phyloP scores from a whole-genome alignment of 306 rosid species.

The Morella rubra region DNA sequence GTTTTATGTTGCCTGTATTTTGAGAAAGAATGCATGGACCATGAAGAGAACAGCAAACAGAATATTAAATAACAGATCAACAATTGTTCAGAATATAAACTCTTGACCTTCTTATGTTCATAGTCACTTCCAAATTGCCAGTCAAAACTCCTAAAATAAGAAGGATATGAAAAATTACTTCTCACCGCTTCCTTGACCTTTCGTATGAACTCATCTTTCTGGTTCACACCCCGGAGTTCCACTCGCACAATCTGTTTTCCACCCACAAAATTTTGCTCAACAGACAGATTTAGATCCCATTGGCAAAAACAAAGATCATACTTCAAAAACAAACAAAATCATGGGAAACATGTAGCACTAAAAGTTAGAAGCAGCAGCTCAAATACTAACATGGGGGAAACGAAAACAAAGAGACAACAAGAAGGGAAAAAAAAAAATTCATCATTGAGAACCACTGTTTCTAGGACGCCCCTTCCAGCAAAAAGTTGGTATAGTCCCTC shows the following conservation, averaged over 20 bases:
- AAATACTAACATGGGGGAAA: background rate
- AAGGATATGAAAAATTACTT: conserved; percentile 44
- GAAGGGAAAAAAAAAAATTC: background rate
- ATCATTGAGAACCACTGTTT: background rate
- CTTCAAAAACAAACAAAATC: background rate
- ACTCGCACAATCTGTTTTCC: conserved; percentile 63
- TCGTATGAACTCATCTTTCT: conserved; percentile 57
- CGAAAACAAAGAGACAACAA: too few species aligned
- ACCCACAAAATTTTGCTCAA: conserved; percentile 17
- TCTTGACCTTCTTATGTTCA: background rate
- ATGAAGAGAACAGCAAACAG: too few species aligned
- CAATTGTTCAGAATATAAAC: conserved; percentile 19
- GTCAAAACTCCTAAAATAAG: conserved; percentile 8
- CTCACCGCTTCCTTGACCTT: conserved; percentile 56
- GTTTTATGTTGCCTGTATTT: background rate
- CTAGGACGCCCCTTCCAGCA: background rate
- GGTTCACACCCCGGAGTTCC: conserved; percentile 52
- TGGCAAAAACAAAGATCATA: background rate
- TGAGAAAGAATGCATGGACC: background rate
- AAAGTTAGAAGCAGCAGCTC: too few species aligned
- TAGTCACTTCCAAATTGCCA: background rate
- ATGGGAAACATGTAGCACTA: too few species aligned
- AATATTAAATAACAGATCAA: background rate
- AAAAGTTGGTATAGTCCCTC: background rate
- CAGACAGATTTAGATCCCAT: background rate